Conservation (phyloP, 2,329 filamentous ascomycete genomes). For the Sclerotinia minor region DNA sequence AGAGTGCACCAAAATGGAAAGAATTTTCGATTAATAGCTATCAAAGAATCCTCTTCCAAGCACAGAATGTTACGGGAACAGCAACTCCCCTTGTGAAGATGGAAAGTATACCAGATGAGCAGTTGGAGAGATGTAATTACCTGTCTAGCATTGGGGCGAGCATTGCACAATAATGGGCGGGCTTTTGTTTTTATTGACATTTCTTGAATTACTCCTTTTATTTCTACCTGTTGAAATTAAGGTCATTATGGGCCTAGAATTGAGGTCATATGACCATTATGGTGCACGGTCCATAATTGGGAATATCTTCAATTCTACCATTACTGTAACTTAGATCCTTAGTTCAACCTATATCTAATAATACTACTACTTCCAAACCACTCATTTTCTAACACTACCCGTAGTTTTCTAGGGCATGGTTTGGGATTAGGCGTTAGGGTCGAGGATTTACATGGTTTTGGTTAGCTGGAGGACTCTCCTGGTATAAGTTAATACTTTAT, state of each 20-base stretch:
- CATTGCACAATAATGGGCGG: slow-evolving; percentile 6
- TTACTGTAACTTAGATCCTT: too few relatives aligned
- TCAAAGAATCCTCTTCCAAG: slow-evolving; percentile 14
- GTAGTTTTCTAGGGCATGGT: background rate
- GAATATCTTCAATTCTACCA: too few relatives aligned
- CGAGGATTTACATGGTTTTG: background rate
- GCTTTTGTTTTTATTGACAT: background rate
- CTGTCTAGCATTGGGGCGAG: slow-evolving; percentile 23
- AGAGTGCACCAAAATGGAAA: slow-evolving; percentile 53
- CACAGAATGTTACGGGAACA: background rate
- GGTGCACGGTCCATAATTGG: too few relatives aligned
- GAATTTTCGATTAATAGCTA: background rate
- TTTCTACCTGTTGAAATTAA: too few relatives aligned
- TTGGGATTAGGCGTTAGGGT: background rate
- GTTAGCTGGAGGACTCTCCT: background rate
- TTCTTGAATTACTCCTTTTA: background rate
- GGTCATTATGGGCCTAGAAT: too few relatives aligned
- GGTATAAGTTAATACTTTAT: background rate
- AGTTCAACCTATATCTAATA: too few relatives aligned
- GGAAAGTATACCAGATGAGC: slow-evolving; percentile 20
- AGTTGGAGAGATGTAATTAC: slow-evolving; percentile 19
- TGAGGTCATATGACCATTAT: too few relatives aligned
- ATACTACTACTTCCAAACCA: too few relatives aligned
- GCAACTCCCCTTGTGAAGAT: slow-evolving; percentile 13
- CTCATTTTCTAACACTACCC: too few relatives aligned